Percentiles rank a stretch among this genome's conserved stretches.
Evolutionary conservation across 768 basidiomycete species (phyloP).

Genomic region (Boletellus emodensis): DNA sequence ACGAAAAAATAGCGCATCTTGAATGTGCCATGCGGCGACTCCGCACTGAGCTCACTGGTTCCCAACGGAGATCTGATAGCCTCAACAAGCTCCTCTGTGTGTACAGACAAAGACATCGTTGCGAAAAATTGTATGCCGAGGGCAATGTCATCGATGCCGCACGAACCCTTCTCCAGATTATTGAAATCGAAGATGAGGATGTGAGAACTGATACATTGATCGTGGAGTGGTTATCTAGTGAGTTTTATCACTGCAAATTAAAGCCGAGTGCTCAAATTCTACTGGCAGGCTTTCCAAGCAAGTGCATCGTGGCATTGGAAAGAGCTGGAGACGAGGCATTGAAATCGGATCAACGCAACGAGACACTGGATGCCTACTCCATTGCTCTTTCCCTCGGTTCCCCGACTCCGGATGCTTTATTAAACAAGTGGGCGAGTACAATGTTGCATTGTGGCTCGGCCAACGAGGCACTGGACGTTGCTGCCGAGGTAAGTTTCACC

Average conservation of each 20-base stretch:
- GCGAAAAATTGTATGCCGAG: constrained; percentile 1
- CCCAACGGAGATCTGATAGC: not conserved
- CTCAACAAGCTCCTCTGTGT: not conserved
- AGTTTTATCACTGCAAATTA: not conserved
- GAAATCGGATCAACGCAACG: not conserved
- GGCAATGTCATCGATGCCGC: not conserved
- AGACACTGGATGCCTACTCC: not conserved
- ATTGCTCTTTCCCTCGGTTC: not conserved
- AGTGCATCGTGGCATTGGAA: not conserved
- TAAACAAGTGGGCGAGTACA: not conserved
- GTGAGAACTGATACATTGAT: not conserved
- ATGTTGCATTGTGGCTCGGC: not conserved
- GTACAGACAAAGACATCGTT: constrained; percentile 2
- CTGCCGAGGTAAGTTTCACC: not conserved
- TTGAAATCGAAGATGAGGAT: not conserved
- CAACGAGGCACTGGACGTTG: not conserved
- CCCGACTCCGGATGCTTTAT: not conserved
- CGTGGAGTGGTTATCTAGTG: constrained; percentile 1
- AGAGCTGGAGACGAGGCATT: not conserved
- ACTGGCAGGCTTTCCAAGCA: not conserved
- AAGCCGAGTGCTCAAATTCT: not conserved
- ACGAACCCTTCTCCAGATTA: not conserved
- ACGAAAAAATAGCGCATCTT: not conserved
- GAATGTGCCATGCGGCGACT: not conserved
- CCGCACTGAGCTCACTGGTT: not conserved